Base-by-base conservation (phyloP, 148 eudicot genomes). In the Rhododendron simsii region DNA sequence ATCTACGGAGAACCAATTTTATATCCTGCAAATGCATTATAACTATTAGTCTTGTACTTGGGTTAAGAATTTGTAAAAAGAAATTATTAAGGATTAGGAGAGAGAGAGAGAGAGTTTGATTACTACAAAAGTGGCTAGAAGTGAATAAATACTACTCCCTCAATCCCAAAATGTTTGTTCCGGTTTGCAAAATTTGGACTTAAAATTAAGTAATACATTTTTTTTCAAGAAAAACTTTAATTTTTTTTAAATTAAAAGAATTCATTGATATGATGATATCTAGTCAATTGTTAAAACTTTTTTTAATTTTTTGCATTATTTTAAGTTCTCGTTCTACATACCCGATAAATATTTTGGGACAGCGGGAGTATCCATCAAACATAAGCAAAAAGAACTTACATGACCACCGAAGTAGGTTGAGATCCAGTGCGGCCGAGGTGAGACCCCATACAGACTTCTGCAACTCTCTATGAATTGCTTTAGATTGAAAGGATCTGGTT, bases 381-480 rank as follows among this genome's bases (percentile, higher is more conserved):
- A 47, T 47, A 47, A 8, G 48, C 11, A n/a, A 63, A 57, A 26
- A 44, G 41, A 48, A 83, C 81, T 45, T 88, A 88, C 88, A 80
- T 88, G 88, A 74, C 90, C 90, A 80, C 90, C 90, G 35, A 79
- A 88, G 15, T 88, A 80, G 37, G 88, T 88, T 44, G 90, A 84
- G 63, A 86, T n/a, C 90, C 90, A 88, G 77, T 88, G 84, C 4
- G 90, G 88, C 50, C 88, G 37, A 11, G 86, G 90, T 61, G 69
- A 15, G 48, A 88, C 86, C 13, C 90, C 88, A 28, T 69, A 88
- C 23, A 0, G 0, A 15, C 48, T 51, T 69, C 61, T 61, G 84
- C 90, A 88, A 13, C 61, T 48, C 73, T 73, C 5, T 7, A 12
- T 41, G 81, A 65, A 79, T 9, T 37, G 20, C 1, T 5, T 77